Conservation (phyloP, 1,284 basidiomycete genomes). For the Tilletia caries region DNA sequence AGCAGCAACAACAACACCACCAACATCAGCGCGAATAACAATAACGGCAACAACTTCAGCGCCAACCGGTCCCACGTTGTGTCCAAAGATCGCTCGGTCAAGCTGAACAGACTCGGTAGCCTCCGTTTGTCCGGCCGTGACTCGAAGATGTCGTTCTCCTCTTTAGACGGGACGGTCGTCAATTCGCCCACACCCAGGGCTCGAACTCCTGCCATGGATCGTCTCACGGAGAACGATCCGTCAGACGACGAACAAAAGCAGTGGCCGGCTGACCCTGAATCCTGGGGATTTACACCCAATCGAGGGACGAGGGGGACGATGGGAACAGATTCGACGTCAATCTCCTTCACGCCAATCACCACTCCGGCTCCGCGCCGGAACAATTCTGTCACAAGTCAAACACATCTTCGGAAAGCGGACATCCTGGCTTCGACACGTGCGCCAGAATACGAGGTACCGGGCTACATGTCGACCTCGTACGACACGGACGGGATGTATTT, state of each 20-base stretch:
- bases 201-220: not conserved
- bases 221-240: not conserved
- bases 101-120: not conserved
- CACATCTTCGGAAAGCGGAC: too few relatives aligned
- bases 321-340: not conserved
- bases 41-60: too few relatives aligned
- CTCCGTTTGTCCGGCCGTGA: not conserved
- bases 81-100: not conserved
- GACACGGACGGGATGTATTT: not conserved
- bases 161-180: not conserved
- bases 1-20: too few relatives aligned
- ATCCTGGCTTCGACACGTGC: too few relatives aligned
- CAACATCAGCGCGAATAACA: too few relatives aligned
- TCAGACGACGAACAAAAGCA: not conserved
- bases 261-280: too few relatives aligned
- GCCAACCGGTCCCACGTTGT: not conserved
- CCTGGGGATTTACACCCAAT: not conserved
- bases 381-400: too few relatives aligned
- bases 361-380: too few relatives aligned
- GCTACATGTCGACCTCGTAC: not conserved
- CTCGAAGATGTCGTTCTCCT: not conserved
- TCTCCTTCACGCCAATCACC: too few relatives aligned
- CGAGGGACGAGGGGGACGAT: not conserved
- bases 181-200: not conserved
- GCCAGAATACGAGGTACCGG: too few relatives aligned